Conservation (phyloP, 805 yeast genomes). For the Pichia insulana region DNA sequence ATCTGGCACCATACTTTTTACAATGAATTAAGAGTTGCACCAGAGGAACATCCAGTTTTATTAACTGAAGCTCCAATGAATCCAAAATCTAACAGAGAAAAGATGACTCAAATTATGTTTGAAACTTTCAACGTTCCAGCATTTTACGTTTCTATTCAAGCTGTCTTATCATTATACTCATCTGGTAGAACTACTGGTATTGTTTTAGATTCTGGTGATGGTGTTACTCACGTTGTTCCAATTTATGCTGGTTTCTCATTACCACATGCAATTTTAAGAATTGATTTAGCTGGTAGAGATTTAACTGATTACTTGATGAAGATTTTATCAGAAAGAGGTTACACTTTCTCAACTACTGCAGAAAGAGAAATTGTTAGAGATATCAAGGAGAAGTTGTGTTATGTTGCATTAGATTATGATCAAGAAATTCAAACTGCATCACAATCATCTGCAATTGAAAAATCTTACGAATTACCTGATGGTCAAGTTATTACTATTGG, state of each 20-base stretch:
- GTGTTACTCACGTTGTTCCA: slow-evolving; percentile 99
- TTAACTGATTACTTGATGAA: slow-evolving; percentile 98
- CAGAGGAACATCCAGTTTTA: slow-evolving; percentile 99
- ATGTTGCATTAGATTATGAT: slow-evolving; percentile 98
- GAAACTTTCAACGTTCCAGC: slow-evolving; percentile 99
- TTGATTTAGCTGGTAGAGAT: slow-evolving; percentile 99
- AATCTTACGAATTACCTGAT: slow-evolving; percentile 98
- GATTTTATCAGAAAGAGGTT: slow-evolving; percentile 97
- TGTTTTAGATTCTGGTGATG: slow-evolving; percentile 99
- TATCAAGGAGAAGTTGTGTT: slow-evolving; percentile 97
- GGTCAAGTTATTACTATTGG: slow-evolving; percentile 99
- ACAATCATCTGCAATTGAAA: slow-evolving; percentile 95
- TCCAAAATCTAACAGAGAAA: slow-evolving; percentile 99
- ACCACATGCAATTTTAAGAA: slow-evolving; percentile 97
- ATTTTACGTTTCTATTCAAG: slow-evolving; percentile 97
- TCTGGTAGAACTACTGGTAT: slow-evolving; percentile 99
- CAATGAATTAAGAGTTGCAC: slow-evolving; percentile 99
- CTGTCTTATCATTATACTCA: slow-evolving; percentile 94
- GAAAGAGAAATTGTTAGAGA: slow-evolving; percentile 94
- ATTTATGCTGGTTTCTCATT: slow-evolving; percentile 99
- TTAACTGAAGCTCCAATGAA: slow-evolving; percentile 99
- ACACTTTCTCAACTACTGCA: slow-evolving; percentile 97
- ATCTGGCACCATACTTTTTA: slow-evolving; percentile 99
- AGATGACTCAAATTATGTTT: slow-evolving; percentile 98
- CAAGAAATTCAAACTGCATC: slow-evolving; percentile 99